phyloP scores from a whole-genome alignment of 1,284 basidiomycete genomes.

The Grifola frondosa region DNA sequence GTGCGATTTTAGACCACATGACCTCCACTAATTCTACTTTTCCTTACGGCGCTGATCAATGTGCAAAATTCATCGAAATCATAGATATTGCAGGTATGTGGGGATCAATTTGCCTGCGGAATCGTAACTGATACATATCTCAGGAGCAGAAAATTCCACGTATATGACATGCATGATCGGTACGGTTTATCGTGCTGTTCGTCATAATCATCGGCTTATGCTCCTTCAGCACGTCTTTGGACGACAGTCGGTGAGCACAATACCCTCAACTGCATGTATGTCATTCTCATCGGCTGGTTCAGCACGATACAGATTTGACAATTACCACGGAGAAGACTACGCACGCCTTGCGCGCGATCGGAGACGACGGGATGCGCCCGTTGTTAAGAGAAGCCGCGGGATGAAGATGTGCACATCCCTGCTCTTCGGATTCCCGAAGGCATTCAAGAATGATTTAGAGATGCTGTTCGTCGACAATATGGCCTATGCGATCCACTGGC shows the following conservation, averaged over 20 bases:
- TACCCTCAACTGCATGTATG: background rate
- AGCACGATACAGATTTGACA: constrained; percentile 25
- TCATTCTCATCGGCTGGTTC: background rate
- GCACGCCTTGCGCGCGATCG: constrained; percentile 27
- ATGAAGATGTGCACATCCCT: constrained; percentile 13
- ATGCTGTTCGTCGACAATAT: constrained; percentile 23
- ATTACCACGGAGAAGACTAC: constrained; percentile 28
- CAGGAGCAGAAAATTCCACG: constrained; percentile 8
- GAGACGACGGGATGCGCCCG: constrained; percentile 12
- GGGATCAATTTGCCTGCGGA: background rate
- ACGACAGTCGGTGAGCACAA: constrained; percentile 13
- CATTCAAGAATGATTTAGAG: constrained; percentile 15
- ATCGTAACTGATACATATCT: background rate
- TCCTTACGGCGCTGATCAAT: constrained; percentile 23
- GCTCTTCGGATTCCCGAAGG: constrained; percentile 20
- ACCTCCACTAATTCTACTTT: constrained; percentile 29
- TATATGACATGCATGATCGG: constrained; percentile 23
- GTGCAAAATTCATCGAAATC: constrained; percentile 23
- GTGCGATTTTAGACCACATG: constrained; percentile 20
- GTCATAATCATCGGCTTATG: background rate
- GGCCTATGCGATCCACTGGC: constrained; percentile 27
- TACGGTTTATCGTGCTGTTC: constrained; percentile 1
- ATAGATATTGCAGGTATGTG: constrained; percentile 18
- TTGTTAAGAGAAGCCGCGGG: background rate
- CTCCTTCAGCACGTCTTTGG: constrained; percentile 20